A percentile compares a stretch with the other conserved stretches of the same genome.
Evolutionary conservation across 169 alveolate genomes (phyloP).

Genomic region (Miamiensis avidus): DNA sequence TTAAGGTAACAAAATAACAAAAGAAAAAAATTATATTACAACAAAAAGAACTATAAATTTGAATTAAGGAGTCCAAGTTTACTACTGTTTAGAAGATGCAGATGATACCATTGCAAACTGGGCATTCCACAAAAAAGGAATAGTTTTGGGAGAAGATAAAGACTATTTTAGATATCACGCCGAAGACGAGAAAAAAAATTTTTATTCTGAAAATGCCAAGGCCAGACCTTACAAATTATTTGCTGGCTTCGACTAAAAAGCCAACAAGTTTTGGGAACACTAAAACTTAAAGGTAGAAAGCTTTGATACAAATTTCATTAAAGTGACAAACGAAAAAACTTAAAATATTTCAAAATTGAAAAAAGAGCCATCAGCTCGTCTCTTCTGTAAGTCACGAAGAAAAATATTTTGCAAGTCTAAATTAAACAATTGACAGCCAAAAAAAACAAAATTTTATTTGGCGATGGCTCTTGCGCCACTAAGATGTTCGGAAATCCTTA

Average conservation of each 20-base stretch:
- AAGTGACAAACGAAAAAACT: background rate
- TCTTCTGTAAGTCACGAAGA: background rate
- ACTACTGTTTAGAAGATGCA: background rate
- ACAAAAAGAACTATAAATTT: too few species aligned
- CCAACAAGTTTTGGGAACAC: background rate
- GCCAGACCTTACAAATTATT: background rate
- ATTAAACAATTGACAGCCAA: background rate
- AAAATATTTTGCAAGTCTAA: too few species aligned
- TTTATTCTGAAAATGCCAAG: background rate
- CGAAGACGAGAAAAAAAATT: too few species aligned
- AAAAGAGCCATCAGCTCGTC: too few species aligned
- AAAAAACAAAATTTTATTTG: background rate
- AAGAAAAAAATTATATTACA: too few species aligned
- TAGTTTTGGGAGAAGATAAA: background rate
- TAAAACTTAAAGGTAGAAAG: too few species aligned
- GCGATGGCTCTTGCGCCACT: background rate
- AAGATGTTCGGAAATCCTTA: background rate
- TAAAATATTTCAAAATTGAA: too few species aligned
- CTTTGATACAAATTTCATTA: background rate
- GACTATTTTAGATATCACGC: background rate
- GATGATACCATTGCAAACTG: background rate
- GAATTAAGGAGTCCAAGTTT: constrained; percentile 1
- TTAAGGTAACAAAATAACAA: background rate
- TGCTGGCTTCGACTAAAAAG: background rate
- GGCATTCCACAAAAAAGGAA: background rate